phyloP scores from a whole-genome alignment of 345 rosid genomes.

The Corymbia maculata region DNA sequence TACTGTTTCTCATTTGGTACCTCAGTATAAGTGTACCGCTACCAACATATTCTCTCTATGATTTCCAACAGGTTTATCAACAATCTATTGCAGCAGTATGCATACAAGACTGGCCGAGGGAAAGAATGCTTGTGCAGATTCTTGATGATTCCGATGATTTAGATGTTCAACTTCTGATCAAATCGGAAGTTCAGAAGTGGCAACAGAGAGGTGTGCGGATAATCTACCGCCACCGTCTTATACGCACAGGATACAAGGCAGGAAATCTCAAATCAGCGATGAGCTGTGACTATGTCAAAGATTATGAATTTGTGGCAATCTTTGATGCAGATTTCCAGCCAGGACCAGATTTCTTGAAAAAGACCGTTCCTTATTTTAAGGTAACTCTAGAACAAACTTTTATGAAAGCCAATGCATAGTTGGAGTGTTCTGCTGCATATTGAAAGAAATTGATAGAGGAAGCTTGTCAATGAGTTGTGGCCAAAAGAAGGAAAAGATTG shows the following conservation, averaged over 20 bases:
- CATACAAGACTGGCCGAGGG: constrained; percentile 85
- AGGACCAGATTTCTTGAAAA: constrained; percentile 76
- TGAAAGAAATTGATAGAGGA: background rate
- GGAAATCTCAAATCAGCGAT: constrained; percentile 94
- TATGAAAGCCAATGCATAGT: background rate
- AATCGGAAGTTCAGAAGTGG: constrained; percentile 89
- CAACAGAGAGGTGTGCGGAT: constrained; percentile 77
- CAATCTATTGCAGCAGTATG: constrained; percentile 83
- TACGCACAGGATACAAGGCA: constrained; percentile 85
- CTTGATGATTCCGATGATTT: constrained; percentile 82
- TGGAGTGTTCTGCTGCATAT: background rate
- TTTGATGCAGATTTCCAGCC: constrained; percentile 96
- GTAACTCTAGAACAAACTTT: constrained; percentile 11
- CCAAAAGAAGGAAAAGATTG: background rate
- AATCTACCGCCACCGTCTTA: constrained; percentile 76
- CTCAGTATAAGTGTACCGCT: background rate
- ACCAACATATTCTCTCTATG: background rate
- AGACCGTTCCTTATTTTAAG: constrained; percentile 74
- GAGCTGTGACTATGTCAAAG: constrained; percentile 77
- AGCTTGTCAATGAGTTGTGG: background rate
- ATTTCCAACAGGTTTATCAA: constrained; percentile 51
- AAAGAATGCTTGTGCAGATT: constrained; percentile 77
- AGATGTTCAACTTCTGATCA: constrained; percentile 66
- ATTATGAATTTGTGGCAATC: constrained; percentile 78
- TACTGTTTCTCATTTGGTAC: background rate